These are phyloP conservation scores for Bothriochloa decipiens DNA, from an alignment of 176 grass and related monocot genomes.

Conservation along the genomic window DNA sequence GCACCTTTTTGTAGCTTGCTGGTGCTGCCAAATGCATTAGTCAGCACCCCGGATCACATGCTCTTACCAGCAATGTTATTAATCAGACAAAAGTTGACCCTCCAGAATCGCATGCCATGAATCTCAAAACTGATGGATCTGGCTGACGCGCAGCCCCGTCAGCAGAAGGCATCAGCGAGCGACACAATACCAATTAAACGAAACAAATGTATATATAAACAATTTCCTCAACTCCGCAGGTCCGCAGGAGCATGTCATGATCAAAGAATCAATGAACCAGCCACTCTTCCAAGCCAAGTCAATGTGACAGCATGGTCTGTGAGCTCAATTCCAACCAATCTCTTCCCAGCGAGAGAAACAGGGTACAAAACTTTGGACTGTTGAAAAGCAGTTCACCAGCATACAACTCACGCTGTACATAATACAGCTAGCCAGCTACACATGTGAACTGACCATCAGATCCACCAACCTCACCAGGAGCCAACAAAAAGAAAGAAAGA, in stretches of 20 bases:
- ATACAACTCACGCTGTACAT: conserved; percentile 46
- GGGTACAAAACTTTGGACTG: conserved; percentile 44
- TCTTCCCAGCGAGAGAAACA: conserved; percentile 35
- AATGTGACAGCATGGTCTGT: neutral
- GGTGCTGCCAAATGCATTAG: neutral
- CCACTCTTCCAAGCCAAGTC: neutral
- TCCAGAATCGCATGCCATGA: conserved; percentile 1
- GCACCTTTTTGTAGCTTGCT: neutral
- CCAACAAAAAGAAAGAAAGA: conserved; percentile 14
- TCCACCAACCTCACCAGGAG: conserved; percentile 36
- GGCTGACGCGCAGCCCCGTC: neutral
- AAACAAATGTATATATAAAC: neutral
- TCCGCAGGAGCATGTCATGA: neutral
- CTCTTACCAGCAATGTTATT: neutral
- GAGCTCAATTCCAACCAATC: conserved; percentile 37
- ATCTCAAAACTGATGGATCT: neutral
- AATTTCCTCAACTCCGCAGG: conserved; percentile 12
- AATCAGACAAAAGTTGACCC: neutral
- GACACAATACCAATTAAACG: neutral
- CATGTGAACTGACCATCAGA: conserved; percentile 26
- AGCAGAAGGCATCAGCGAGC: neutral
- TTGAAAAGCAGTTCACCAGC: conserved; percentile 43
- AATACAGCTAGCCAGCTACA: conserved; percentile 37
- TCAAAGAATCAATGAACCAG: conserved; percentile 35
- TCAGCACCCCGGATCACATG: neutral